These are phyloP conservation scores for Syzygium malaccense DNA, from an alignment of 441 rosid genomes.

Conservation along the genomic window DNA sequence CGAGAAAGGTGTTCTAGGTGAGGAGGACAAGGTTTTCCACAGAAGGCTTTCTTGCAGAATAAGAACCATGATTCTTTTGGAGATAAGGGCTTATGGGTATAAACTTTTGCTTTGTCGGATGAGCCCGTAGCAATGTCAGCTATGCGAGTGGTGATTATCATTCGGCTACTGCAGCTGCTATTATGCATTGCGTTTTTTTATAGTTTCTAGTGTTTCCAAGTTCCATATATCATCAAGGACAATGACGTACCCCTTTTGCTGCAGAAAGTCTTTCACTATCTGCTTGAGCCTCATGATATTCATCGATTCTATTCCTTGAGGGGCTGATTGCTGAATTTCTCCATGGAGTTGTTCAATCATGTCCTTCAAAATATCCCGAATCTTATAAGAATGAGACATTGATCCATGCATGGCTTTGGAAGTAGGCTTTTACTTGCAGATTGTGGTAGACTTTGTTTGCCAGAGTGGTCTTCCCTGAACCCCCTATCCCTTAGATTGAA, in stretches of 20 bases:
- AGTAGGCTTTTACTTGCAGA: background rate
- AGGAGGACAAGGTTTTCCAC: background rate
- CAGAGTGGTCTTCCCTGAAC: background rate
- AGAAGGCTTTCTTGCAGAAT: background rate
- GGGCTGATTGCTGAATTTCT: background rate
- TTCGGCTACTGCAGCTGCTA: background rate
- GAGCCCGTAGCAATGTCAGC: background rate
- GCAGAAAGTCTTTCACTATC: background rate
- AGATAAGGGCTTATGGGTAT: background rate
- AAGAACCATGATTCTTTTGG: background rate
- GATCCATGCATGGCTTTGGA: background rate
- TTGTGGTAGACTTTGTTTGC: background rate
- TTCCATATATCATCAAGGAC: background rate
- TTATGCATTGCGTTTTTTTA: background rate
- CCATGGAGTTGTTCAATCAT: background rate
- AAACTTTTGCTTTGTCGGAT: background rate
- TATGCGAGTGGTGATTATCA: background rate
- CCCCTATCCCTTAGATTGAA: background rate
- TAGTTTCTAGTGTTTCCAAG: background rate
- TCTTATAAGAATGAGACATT: no score
- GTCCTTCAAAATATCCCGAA: background rate
- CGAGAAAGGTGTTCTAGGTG: background rate
- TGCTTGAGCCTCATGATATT: background rate
- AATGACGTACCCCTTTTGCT: background rate
- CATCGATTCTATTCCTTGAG: background rate